A percentile compares a stretch with the other conserved stretches of the same genome.
Evolutionary conservation across 1,284 basidiomycete genomes (phyloP).

Genomic region (Sanghuangporus weigelae): DNA sequence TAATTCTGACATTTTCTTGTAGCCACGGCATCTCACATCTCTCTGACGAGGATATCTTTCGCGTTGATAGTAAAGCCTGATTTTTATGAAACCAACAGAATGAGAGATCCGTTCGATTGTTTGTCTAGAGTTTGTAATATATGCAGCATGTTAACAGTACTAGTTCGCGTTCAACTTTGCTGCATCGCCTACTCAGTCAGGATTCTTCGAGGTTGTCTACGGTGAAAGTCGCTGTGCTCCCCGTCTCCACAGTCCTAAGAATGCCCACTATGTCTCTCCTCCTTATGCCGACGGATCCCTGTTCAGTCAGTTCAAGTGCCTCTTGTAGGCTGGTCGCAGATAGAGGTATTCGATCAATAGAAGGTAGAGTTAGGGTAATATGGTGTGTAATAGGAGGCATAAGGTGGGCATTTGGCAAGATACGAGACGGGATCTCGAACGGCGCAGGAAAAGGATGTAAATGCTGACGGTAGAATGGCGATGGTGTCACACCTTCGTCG

Average conservation of each 20-base stretch:
- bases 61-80: constrained; percentile 6
- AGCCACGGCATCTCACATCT: constrained; percentile 29
- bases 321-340: constrained; percentile 25
- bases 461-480: constrained; percentile 46
- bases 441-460: constrained; percentile 42
- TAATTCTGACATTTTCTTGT: neutral
- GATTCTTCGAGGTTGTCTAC: neutral
- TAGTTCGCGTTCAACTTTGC: too few relatives aligned
- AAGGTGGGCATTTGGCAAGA: constrained; percentile 7
- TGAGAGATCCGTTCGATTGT: too few relatives aligned
- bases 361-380: constrained; percentile 34
- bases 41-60: constrained; percentile 33
- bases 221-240: neutral
- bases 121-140: too few relatives aligned
- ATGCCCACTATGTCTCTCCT: constrained; percentile 28
- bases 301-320: constrained; percentile 25
- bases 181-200: neutral
- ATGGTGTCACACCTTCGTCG: constrained; percentile 3
- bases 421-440: constrained; percentile 22
- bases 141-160: too few relatives aligned
- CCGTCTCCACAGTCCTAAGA: constrained; percentile 26
- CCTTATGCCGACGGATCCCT: constrained; percentile 21
- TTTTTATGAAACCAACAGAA: neutral
- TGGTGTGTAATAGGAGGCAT: constrained; percentile 32
- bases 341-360: constrained; percentile 26